Percentiles rank a stretch among this genome's conserved stretches.
Conservation (phyloP, 768 basidiomycete species). For the Psilocybe azurescens region DNA sequence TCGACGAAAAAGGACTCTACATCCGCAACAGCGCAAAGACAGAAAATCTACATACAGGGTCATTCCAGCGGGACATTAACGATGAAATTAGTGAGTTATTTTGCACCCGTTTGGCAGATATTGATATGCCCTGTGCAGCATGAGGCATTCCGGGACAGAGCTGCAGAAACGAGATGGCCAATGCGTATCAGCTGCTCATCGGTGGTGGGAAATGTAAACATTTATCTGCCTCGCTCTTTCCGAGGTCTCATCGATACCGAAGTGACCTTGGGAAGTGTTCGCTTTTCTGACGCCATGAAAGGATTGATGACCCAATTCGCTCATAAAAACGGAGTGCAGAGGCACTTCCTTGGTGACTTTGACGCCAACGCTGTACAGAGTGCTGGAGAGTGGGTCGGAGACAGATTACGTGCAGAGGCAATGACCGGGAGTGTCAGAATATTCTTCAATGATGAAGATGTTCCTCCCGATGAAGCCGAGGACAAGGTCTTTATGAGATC, state of each 20-base stretch:
- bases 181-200: neutral
- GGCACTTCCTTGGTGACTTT: slow-evolving; percentile 41
- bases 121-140: neutral
- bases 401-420: neutral
- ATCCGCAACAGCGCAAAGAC: slow-evolving; percentile 13
- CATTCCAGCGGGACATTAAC: slow-evolving; percentile 29
- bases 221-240: slow-evolving; percentile 11
- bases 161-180: neutral
- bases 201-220: slow-evolving; percentile 14
- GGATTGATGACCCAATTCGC: slow-evolving; percentile 31
- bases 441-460: slow-evolving; percentile 3
- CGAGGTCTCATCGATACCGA: slow-evolving; percentile 34
- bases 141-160: neutral
- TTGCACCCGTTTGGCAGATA: too few relatives aligned
- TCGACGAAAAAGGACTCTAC: neutral
- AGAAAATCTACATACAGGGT: slow-evolving; percentile 17
- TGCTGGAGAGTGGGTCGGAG: slow-evolving; percentile 11
- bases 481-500: neutral
- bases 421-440: neutral
- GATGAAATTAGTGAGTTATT: slow-evolving; percentile 25
- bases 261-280: slow-evolving; percentile 27
- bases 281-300: slow-evolving; percentile 32
- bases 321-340: slow-evolving; percentile 31
- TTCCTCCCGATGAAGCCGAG: neutral
- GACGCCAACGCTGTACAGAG: neutral